Evolutionary conservation across 2,329 filamentous ascomycete species (phyloP).

Genomic region (Magnaporthales sp.): DNA sequence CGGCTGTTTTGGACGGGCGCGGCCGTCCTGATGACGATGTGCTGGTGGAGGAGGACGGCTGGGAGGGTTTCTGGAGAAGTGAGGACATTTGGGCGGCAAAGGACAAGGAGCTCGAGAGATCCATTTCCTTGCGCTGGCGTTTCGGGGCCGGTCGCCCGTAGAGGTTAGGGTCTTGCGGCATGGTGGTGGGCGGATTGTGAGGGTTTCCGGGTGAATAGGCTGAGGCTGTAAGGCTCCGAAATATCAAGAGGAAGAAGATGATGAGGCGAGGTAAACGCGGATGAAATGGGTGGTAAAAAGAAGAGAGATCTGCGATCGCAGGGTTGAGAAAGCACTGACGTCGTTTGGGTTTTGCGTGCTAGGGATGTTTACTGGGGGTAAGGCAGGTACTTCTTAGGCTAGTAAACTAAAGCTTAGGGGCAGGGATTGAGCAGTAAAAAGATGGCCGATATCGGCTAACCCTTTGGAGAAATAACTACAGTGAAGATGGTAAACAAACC

Average conservation of each 20-base stretch:
- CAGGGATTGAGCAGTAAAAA: neutral
- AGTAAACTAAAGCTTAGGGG: neutral
- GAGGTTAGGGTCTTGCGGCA: conserved; percentile 59
- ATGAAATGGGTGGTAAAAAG: neutral
- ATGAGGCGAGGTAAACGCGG: neutral
- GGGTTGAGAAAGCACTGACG: neutral
- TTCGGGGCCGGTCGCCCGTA: conserved; percentile 71
- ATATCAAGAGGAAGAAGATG: neutral
- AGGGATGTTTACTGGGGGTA: neutral
- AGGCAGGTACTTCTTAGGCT: neutral
- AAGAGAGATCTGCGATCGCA: neutral
- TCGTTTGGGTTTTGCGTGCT: neutral
- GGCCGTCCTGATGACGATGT: conserved; percentile 36
- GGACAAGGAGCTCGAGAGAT: conserved; percentile 64
- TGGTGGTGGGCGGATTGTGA: conserved; percentile 18
- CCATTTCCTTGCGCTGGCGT: conserved; percentile 59
- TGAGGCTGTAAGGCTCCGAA: neutral
- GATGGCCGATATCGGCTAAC: neutral
- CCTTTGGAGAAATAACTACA: no score
- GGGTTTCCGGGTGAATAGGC: neutral
- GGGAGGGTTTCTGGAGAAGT: conserved; percentile 53
- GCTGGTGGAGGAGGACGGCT: conserved; percentile 28
- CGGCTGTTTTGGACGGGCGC: conserved; percentile 49
- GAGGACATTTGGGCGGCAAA: conserved; percentile 85
- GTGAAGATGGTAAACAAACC: no score